phyloP scores from a whole-genome alignment of 257 asterid species.

The Lycium barbarum region DNA sequence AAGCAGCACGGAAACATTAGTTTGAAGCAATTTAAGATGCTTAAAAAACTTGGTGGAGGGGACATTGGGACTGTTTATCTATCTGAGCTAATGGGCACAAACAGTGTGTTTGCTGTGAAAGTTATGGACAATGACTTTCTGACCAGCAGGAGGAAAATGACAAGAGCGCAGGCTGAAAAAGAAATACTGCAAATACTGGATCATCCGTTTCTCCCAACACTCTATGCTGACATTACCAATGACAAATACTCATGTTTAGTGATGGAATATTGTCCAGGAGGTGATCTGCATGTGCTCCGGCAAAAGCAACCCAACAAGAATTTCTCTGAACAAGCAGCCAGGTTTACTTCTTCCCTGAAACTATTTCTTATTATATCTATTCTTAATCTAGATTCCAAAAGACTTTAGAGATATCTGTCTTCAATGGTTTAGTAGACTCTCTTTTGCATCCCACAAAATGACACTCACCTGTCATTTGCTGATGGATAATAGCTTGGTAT shows the following conservation, averaged over 20 bases:
- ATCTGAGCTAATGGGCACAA: slow-evolving; percentile 78
- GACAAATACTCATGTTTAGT: slow-evolving; percentile 79
- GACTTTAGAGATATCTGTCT: neutral
- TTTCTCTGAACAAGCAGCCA: slow-evolving; percentile 81
- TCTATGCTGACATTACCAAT: slow-evolving; percentile 70
- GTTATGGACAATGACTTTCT: slow-evolving; percentile 76
- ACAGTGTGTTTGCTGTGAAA: slow-evolving; percentile 77
- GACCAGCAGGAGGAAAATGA: slow-evolving; percentile 60
- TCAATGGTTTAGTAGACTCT: neutral
- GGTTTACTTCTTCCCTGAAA: slow-evolving; percentile 48
- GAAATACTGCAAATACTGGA: slow-evolving; percentile 86
- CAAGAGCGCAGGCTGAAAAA: slow-evolving; percentile 80
- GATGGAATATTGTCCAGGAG: slow-evolving; percentile 93
- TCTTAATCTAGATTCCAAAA: slow-evolving; percentile 14
- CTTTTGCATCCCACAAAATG: neutral
- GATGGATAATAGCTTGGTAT: slow-evolving; percentile 8
- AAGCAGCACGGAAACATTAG: slow-evolving; percentile 69
- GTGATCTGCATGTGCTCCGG: slow-evolving; percentile 92
- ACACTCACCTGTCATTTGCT: neutral
- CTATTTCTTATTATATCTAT: neutral
- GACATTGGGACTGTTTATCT: slow-evolving; percentile 84
- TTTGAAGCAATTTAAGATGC: slow-evolving; percentile 68
- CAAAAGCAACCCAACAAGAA: slow-evolving; percentile 69
- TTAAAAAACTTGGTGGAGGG: slow-evolving; percentile 84
- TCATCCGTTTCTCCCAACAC: slow-evolving; percentile 95